phyloP scores from a whole-genome alignment of 163 green algal species.

The Scenedesmus sp. region DNA sequence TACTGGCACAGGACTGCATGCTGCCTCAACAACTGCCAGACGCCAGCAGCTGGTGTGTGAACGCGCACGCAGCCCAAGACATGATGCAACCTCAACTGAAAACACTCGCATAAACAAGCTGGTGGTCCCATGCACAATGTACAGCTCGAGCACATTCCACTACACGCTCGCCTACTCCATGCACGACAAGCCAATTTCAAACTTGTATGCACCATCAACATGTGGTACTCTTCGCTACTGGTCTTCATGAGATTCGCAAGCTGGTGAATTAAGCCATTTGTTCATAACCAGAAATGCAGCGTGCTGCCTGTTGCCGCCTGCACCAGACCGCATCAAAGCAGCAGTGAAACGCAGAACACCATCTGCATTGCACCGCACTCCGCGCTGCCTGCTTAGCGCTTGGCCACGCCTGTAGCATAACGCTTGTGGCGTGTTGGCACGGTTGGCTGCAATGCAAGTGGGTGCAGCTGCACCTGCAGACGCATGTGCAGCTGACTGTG shows the following conservation, averaged over 20 bases:
- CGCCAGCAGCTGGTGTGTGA: not conserved
- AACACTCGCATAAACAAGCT: not conserved
- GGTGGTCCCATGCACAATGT: not conserved
- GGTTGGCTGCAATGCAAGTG: not conserved
- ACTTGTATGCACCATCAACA: not conserved
- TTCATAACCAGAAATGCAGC: no score
- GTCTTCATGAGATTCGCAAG: no score
- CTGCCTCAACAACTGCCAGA: slow-evolving; percentile 25
- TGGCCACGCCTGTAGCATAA: not conserved
- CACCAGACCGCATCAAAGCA: not conserved
- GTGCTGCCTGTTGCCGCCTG: not conserved
- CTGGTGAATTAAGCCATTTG: no score
- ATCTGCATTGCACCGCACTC: not conserved
- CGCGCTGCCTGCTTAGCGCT: not conserved
- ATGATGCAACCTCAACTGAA: not conserved
- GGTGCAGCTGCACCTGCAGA: slow-evolving; percentile 23
- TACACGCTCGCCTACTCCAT: not conserved
- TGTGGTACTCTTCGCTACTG: not conserved
- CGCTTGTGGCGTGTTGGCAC: not conserved
- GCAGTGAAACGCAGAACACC: not conserved
- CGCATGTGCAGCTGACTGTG: slow-evolving; percentile 18
- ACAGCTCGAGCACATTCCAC: not conserved
- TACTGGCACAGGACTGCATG: not conserved
- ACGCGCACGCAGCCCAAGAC: not conserved
- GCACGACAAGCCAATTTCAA: not conserved